Conservation (phyloP, 139 green algal genomes). For the Picocystis salinarum region DNA sequence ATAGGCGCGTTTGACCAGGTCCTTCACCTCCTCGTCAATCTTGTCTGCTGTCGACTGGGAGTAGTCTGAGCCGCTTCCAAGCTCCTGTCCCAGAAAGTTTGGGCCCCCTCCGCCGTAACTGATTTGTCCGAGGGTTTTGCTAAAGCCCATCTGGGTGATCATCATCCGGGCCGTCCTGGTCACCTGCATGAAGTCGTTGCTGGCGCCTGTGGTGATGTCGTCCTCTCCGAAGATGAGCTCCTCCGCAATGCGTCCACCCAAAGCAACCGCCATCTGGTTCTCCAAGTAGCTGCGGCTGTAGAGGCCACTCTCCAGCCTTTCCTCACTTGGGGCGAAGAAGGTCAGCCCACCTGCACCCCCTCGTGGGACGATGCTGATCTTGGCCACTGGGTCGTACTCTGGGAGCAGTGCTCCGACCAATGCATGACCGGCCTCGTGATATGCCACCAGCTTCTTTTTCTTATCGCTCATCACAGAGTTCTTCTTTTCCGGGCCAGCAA, state of each 20-base stretch:
- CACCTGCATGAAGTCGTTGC: constrained; percentile 18
- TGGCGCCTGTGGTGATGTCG: constrained; percentile 88
- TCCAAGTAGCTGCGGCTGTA: constrained; percentile 31
- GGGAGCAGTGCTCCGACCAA: constrained; percentile 93
- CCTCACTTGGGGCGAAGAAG: constrained; percentile 79
- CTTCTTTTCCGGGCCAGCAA: constrained; percentile 98
- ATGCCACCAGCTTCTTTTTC: constrained; percentile 91
- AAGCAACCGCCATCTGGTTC: constrained; percentile 67
- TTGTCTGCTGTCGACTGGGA: constrained; percentile 59
- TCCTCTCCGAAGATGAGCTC: constrained; percentile 96
- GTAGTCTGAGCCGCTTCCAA: constrained; percentile 68
- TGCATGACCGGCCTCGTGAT: constrained; percentile 89
- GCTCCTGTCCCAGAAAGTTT: constrained; percentile 67
- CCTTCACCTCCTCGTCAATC: constrained; percentile 81
- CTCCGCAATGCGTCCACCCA: constrained; percentile 90
- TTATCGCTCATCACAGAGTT: constrained; percentile 80
- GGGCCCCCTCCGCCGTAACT: constrained; percentile 32
- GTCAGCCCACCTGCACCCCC: constrained; percentile 82
- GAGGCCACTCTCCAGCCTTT: constrained; percentile 74
- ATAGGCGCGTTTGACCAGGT: constrained; percentile 86
- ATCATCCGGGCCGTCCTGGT: constrained; percentile 48
- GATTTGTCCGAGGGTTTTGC: constrained; percentile 82
- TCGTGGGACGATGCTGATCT: constrained; percentile 96
- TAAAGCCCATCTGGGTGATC: constrained; percentile 85
- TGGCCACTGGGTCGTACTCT: constrained; percentile 96